Conservation (phyloP, 495 filamentous ascomycete species). For the Aspergillus asperescens region DNA sequence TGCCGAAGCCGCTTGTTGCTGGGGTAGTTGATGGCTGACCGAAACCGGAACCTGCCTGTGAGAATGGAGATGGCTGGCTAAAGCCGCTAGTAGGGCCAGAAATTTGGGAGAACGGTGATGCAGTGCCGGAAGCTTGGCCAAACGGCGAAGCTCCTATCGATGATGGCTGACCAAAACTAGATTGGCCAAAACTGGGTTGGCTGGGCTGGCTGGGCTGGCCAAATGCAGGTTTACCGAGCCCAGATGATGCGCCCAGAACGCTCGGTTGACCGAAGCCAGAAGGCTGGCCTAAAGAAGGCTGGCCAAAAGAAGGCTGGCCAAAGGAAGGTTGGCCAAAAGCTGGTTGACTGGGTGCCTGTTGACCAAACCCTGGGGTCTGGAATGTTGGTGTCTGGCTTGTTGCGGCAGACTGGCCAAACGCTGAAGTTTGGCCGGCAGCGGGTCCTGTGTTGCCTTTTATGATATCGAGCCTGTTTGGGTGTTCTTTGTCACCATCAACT, state of each 20-base stretch:
- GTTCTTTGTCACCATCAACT: constrained; percentile 59
- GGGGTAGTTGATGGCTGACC: constrained; percentile 22
- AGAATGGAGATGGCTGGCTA: constrained; percentile 28
- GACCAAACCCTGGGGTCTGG: constrained; percentile 21
- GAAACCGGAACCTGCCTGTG: constrained; percentile 27
- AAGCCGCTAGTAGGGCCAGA: constrained; percentile 25
- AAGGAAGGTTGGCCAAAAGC: too few species aligned
- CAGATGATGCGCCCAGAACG: constrained; percentile 18
- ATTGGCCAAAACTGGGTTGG: constrained; percentile 30
- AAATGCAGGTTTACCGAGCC: constrained; percentile 32
- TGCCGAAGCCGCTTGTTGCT: constrained; percentile 27
- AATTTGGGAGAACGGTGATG: constrained; percentile 36
- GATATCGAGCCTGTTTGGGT: constrained; percentile 77
- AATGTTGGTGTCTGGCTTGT: constrained; percentile 33
- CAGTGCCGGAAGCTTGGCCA: constrained; percentile 19
- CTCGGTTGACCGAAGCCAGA: constrained; percentile 34
- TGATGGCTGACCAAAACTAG: constrained; percentile 10
- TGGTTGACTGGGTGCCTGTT: constrained; percentile 9
- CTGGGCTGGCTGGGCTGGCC: constrained; percentile 32
- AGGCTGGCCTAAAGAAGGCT: constrained; percentile 23
- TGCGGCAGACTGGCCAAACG: constrained; percentile 30
- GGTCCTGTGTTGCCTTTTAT: constrained; percentile 43
- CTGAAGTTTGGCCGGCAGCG: constrained; percentile 19
- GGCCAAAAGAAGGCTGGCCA: constrained; percentile 36
- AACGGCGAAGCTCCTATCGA: constrained; percentile 25